Base-by-base conservation (phyloP, 2,329 filamentous ascomycete species). In the Fusarium sp. region DNA sequence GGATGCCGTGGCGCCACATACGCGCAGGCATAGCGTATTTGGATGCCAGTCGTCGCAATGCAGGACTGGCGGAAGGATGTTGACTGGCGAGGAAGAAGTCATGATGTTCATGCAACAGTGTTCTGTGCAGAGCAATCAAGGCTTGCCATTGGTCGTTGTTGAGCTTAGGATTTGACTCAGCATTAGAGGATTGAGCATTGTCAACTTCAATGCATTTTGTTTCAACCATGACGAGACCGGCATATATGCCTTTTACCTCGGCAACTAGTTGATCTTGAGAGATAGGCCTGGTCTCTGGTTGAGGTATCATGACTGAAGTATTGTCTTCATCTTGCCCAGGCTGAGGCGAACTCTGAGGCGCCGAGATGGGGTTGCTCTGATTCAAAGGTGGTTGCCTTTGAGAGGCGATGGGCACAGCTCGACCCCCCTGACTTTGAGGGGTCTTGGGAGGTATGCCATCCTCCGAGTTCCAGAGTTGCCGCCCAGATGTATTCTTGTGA, bases 1-100 rank as follows among this genome's bases (percentile, higher is more conserved):
- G 95, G 4, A 98, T 98, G 0, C 94, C 96, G 76, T 97, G 94
- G 0, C 94, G 88, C 97, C 97, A 98, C 94, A 98, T 97, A 0
- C 96, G 87, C 0, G 94, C 95, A 0, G 96, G 95, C 94, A 98
- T 98, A 0, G 91, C 91, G 76, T 98, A 98, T 70, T 97, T 97
- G 0, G 89, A 88, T 0, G 95, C 92, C 0, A 98, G 82, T 0
- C 90, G 86, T 4, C 89, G 87, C 0, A 98, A 81, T 0, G 92
- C 90, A 0, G 87, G 87, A 27, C 88, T 93, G 0, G 95, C 94
- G 0, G 92, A 93, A 0, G 95, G 95, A 78, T 98, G 95, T 75
- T 98, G 95, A 0, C 91, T 94, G 0, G 95, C 95, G 1, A 98
- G 85, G 67, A 98, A 95, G 77, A 96, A 96, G 70, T 96, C 94